Evolutionary conservation across 306 rosid genomes (phyloP), one percentile per base, ranked within the genome.

Genomic region (Cicer chorassanicum): DNA sequence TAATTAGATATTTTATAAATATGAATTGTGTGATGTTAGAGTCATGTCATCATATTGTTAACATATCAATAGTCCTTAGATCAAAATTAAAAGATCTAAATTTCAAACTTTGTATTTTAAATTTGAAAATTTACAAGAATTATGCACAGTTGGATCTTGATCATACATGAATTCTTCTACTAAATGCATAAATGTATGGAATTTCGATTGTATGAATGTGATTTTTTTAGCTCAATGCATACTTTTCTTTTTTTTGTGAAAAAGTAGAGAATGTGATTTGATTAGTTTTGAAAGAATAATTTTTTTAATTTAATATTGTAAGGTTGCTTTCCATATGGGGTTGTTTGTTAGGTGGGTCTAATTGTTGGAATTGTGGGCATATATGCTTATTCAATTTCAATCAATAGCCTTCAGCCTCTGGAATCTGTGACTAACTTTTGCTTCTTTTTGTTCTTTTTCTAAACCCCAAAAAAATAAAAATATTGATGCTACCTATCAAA

Each of bases 331-430:
- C 40, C 11, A 21, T 50, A 29, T 14, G 85, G 62, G 70, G 56
- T 69, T 77, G 87, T 81, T 66, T 75, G 86, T 73, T 89, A 41
- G 93, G 97, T 86, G 90, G 90, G 88, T 71, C 67, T 65, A 72
- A 50, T 81, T 81, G 88, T 81, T 83, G 83, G 82, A 65, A 81
- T 81, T 83, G 84, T 72, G 87, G 89, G 88, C 74, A 78, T 45
- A 62, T 68, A 72, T 82, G 88, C 83, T 72, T 72, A 81, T 82
- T 70, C 85, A 84, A 62, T 70, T 39, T 56, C 86, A 84, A 62
- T 75, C 36, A 74, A 66, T 42, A 71, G 75, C 19, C 29, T 48
- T 66, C 73, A 76, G 68, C 53, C 88, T 54, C 64, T 78, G 89
- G 84, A 89, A 86, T 78, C 89, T 71, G 90, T 83, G 87, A 82